Base-by-base conservation (phyloP, 73 alveolate genomes). In the Paraurostyla sp. region DNA sequence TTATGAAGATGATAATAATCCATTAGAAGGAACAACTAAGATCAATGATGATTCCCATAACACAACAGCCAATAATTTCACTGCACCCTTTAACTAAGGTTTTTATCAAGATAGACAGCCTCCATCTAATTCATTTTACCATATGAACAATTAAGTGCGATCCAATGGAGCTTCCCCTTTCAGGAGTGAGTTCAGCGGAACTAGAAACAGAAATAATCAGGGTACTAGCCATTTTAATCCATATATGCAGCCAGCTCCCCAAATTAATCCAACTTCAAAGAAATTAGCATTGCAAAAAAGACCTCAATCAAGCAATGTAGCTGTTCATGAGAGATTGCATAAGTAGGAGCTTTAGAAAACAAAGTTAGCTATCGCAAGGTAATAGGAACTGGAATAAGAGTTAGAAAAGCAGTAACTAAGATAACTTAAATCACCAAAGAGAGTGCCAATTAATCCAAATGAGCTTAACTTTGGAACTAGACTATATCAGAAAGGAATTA, bases 401-500 rank as follows among this genome's bases (percentile, higher is more conserved):
- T 38, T 20, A 68, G 58, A 32, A 62, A 22, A 36, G 25, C 3
- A 49, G 51, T 4, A 36, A 35, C 48, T 33, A 23, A 56, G 51
- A 49, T 15, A 29, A 57, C 4, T 22, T 40, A 32, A 43, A 32
- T 32, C 71, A 16, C 73, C 71, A 36, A 25, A 9, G 42, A 78
- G 57, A 7, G 20, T 13, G 30, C 52, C 33, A 30, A 23, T 13
- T 20, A n/a, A 51, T 32, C 58, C 89, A 4, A 23, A 16, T 22
- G 87, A 75, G 49, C 71, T 78, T 18, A 88, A 88, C 54, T 36
- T 50, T 45, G 94, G 94, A 22, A 56, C 49, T n/a, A 54, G 94
- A 43, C 83, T 88, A 15, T 88, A 88, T 59, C 81, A 88, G 38
- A 88, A 60, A 36, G 94, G 94, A 1, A 54, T 88, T 3, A 76